These are phyloP conservation scores for Santalum album DNA, from an alignment of 164 flowering plant genomes.

Conservation along the genomic window DNA sequence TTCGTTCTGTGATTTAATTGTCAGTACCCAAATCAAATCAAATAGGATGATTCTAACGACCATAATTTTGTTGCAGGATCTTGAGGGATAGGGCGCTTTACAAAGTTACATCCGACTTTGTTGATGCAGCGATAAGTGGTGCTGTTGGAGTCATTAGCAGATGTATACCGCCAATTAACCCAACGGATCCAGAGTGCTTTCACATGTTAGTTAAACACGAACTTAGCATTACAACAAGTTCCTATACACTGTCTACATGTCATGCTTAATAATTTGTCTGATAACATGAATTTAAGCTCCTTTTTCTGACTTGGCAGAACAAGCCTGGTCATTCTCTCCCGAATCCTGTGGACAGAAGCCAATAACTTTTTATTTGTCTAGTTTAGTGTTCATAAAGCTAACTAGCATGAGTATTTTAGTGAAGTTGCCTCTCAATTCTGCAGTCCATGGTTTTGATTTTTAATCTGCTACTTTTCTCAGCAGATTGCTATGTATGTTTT, in stretches of 20 bases:
- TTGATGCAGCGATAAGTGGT: slow-evolving; percentile 91
- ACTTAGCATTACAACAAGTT: background rate
- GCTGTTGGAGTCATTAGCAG: slow-evolving; percentile 96
- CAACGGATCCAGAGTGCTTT: slow-evolving; percentile 99
- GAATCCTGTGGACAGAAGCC: too few relatives aligned
- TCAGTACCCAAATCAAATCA: too few relatives aligned
- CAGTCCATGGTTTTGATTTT: too few relatives aligned
- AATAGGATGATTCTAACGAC: too few relatives aligned
- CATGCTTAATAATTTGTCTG: background rate
- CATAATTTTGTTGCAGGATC: slow-evolving; percentile 49
- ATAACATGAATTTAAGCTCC: background rate
- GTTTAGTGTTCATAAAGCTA: too few relatives aligned
- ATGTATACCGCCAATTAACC: slow-evolving; percentile 98
- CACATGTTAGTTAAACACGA: slow-evolving; percentile 70
- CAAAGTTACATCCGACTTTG: slow-evolving; percentile 97
- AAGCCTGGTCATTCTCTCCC: too few relatives aligned
- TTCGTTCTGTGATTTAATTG: too few relatives aligned
- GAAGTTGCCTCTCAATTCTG: too few relatives aligned
- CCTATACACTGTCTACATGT: background rate
- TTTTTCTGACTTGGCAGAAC: background rate
- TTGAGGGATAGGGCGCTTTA: slow-evolving; percentile 92
- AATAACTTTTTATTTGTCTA: too few relatives aligned
- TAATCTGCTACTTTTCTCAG: too few relatives aligned
- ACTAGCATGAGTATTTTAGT: too few relatives aligned
- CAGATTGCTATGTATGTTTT: too few relatives aligned